Evolutionary conservation across 2,329 filamentous ascomycete species (phyloP).

Genomic region (Apiospora hydei): DNA sequence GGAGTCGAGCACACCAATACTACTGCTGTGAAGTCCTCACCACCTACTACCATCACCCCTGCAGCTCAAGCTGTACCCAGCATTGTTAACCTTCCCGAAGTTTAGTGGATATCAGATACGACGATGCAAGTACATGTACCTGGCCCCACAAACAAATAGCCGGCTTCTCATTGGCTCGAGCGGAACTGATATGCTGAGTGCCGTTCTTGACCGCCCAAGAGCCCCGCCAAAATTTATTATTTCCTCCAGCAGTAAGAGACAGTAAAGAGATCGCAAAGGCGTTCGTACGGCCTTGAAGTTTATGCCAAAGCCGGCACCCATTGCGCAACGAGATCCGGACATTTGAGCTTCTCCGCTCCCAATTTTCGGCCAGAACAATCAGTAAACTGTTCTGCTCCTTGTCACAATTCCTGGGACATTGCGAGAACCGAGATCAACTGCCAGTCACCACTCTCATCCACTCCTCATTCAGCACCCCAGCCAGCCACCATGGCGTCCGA

Average conservation of each 20-base stretch:
- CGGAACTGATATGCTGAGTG: not conserved
- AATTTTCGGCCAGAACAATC: not conserved
- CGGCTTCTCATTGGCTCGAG: slow-evolving; percentile 2
- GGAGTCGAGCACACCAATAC: not conserved
- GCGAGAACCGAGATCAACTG: not conserved
- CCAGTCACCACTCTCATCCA: not conserved
- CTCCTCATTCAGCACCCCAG: not conserved
- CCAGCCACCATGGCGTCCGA: slow-evolving; percentile 78
- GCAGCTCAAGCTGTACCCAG: not conserved
- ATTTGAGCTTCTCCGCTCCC: not conserved
- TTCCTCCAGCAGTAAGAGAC: not conserved
- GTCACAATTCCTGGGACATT: not conserved
- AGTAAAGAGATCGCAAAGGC: slow-evolving; percentile 17
- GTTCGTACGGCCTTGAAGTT: not conserved
- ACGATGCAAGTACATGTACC: not conserved
- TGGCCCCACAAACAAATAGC: not conserved
- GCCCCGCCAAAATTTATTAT: slow-evolving; percentile 26
- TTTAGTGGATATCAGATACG: not conserved
- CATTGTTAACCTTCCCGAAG: too few species aligned
- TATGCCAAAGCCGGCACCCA: slow-evolving; percentile 10
- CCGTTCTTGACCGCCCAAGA: slow-evolving; percentile 22
- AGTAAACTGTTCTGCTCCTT: not conserved
- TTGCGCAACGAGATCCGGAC: not conserved
- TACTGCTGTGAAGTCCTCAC: not conserved
- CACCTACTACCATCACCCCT: not conserved